These are phyloP conservation scores for Kwoniella newhampshirensis DNA, from an alignment of 768 basidiomycete genomes.

Conservation along the genomic window DNA sequence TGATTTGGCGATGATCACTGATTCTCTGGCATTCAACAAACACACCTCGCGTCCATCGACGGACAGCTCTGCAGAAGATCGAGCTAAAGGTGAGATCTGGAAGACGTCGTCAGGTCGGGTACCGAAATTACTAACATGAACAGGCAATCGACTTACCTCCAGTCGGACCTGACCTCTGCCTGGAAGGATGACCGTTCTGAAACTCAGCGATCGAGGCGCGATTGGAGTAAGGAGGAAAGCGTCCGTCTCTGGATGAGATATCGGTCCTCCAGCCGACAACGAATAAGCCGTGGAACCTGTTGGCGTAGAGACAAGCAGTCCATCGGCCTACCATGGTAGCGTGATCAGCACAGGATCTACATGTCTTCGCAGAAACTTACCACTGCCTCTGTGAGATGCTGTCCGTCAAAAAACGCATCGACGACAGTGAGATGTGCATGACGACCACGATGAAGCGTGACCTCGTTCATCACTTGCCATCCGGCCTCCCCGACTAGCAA, in stretches of 20 bases:
- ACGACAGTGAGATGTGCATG: conserved; percentile 90
- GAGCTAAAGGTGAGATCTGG: conserved; percentile 81
- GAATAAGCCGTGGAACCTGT: conserved; percentile 97
- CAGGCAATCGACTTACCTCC: conserved; percentile 43
- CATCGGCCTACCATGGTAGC: conserved; percentile 68
- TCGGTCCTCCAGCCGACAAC: conserved; percentile 90
- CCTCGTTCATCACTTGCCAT: conserved; percentile 98
- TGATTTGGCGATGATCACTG: conserved; percentile 78
- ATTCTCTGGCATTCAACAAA: conserved; percentile 77
- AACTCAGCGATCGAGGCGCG: conserved; percentile 86
- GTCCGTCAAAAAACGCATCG: conserved; percentile 88
- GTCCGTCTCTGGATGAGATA: conserved; percentile 87
- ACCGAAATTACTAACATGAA: background rate
- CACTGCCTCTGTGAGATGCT: conserved; percentile 92
- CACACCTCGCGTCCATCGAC: conserved; percentile 90
- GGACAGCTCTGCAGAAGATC: conserved; percentile 83
- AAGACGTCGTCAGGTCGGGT: background rate
- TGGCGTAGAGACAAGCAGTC: conserved; percentile 89
- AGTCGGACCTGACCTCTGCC: conserved; percentile 53
- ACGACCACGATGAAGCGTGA: conserved; percentile 85
- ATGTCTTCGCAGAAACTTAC: conserved; percentile 58
- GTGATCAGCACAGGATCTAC: conserved; percentile 13
- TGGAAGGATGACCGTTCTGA: conserved; percentile 87
- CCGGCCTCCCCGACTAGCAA: conserved; percentile 57
- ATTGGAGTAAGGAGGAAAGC: conserved; percentile 93